phyloP scores from a whole-genome alignment of 192 early-diverging fungal species.

The Backusella circina region DNA sequence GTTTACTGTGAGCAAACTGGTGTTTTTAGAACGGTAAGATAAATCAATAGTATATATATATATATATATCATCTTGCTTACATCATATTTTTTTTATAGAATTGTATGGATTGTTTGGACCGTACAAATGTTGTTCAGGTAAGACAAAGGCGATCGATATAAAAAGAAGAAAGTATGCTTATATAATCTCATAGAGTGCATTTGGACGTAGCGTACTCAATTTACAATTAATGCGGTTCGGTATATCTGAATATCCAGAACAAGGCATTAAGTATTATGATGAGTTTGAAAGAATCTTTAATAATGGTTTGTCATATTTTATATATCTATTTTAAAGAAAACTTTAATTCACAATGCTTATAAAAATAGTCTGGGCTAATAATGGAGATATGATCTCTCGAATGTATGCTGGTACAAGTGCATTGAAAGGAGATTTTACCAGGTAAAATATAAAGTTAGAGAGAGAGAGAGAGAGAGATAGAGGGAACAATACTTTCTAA shows the following conservation, averaged over 20 bases:
- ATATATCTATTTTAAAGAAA: conserved; percentile 6
- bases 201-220: conserved; percentile 62
- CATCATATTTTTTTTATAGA: conserved; percentile 30
- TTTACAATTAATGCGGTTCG: conserved; percentile 63
- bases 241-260: conserved; percentile 63
- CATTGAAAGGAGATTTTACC: conserved; percentile 77
- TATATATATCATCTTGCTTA: not conserved
- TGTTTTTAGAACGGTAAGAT: conserved; percentile 43
- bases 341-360: not conserved
- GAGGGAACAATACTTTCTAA: not conserved
- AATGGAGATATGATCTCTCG: conserved; percentile 76
- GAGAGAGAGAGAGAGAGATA: not conserved
- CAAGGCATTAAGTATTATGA: conserved; percentile 58
- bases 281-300: conserved; percentile 63
- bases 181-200: conserved; percentile 39
- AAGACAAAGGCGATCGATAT: not conserved
- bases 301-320: conserved; percentile 26
- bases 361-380: conserved; percentile 65
- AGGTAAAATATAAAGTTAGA: conserved; percentile 28
- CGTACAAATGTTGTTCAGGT: conserved; percentile 87
- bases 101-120: conserved; percentile 99
- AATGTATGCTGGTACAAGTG: conserved; percentile 77
- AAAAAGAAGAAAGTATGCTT: not conserved
- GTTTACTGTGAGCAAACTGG: conserved; percentile 36
- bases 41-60: not conserved